phyloP scores from a whole-genome alignment of 176 grass and related monocot genomes.

The Paspalum vaginatum region DNA sequence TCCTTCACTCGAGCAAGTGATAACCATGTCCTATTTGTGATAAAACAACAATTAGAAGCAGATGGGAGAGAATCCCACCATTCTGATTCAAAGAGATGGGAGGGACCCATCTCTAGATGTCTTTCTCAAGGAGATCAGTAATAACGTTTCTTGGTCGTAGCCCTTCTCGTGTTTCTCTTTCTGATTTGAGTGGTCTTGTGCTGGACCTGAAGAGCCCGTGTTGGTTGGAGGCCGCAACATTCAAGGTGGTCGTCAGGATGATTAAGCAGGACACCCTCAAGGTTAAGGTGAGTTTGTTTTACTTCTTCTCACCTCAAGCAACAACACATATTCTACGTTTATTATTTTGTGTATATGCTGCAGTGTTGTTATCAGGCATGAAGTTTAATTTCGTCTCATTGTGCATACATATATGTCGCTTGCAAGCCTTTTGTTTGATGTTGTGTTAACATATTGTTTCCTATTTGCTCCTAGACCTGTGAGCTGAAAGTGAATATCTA shows the following conservation, averaged over 20 bases:
- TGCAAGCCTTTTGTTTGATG: background rate
- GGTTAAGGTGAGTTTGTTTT: constrained; percentile 57
- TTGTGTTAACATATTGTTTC: constrained; percentile 17
- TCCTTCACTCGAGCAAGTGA: too few relatives aligned
- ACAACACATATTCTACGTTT: background rate
- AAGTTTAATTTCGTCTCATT: constrained; percentile 30
- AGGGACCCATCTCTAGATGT: too few relatives aligned
- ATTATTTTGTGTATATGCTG: constrained; percentile 16
- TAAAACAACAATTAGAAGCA: too few relatives aligned
- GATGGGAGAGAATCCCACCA: too few relatives aligned
- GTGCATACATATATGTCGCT: background rate
- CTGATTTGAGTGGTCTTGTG: constrained; percentile 56
- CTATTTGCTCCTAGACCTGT: constrained; percentile 57
- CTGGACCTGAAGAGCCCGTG: too few relatives aligned
- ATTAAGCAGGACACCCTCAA: constrained; percentile 65
- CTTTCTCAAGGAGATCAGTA: background rate
- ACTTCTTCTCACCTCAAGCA: constrained; percentile 28
- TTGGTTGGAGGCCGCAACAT: too few relatives aligned
- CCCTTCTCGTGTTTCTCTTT: constrained; percentile 20
- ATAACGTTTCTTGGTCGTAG: constrained; percentile 4
- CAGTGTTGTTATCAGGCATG: too few relatives aligned
- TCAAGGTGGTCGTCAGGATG: constrained; percentile 56
- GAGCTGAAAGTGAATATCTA: constrained; percentile 80
- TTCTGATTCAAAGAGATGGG: too few relatives aligned
- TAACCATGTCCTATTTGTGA: too few relatives aligned